A percentile compares a stretch with the other conserved stretches of the same genome.
Evolutionary conservation across 192 early-diverging fungal genomes (phyloP).

Genomic region (Backusella macrospora): DNA sequence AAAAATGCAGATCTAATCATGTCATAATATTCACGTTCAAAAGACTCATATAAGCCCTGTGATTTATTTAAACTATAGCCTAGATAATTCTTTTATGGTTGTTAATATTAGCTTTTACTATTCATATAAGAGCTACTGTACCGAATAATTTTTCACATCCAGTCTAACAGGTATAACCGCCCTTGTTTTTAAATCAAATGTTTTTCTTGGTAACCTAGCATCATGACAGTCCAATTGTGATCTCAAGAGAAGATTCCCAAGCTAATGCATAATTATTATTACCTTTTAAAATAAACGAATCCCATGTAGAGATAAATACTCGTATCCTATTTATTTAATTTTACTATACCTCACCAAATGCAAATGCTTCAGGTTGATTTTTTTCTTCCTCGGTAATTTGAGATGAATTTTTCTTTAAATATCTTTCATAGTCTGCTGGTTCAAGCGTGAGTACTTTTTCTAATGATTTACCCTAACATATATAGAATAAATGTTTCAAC

Average conservation of each 20-base stretch:
- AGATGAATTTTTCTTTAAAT: conserved; percentile 60
- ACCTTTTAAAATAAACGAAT: background rate
- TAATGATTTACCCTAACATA: conserved; percentile 76
- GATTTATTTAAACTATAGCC: conserved; percentile 71
- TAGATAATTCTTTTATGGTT: conserved; percentile 43
- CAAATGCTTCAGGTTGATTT: conserved; percentile 65
- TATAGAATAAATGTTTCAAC: background rate
- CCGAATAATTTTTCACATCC: conserved; percentile 74
- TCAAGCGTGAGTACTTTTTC: conserved; percentile 81
- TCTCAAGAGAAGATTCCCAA: conserved; percentile 78
- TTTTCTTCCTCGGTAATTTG: conserved; percentile 41
- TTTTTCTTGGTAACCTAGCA: conserved; percentile 68
- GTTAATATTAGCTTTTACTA: background rate
- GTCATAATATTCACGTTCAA: conserved; percentile 93
- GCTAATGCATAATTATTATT: conserved; percentile 25
- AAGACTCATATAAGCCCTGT: conserved; percentile 74
- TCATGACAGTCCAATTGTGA: conserved; percentile 90
- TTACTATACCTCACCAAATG: conserved; percentile 51
- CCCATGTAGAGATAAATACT: background rate
- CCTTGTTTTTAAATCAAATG: conserved; percentile 94
- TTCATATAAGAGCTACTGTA: conserved; percentile 21
- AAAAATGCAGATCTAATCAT: conserved; percentile 91
- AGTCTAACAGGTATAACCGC: conserved; percentile 82
- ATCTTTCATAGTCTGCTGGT: conserved; percentile 68
- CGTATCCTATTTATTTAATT: background rate